Base-by-base conservation (phyloP, 163 green algal species). In the Chlorella variabilis region DNA sequence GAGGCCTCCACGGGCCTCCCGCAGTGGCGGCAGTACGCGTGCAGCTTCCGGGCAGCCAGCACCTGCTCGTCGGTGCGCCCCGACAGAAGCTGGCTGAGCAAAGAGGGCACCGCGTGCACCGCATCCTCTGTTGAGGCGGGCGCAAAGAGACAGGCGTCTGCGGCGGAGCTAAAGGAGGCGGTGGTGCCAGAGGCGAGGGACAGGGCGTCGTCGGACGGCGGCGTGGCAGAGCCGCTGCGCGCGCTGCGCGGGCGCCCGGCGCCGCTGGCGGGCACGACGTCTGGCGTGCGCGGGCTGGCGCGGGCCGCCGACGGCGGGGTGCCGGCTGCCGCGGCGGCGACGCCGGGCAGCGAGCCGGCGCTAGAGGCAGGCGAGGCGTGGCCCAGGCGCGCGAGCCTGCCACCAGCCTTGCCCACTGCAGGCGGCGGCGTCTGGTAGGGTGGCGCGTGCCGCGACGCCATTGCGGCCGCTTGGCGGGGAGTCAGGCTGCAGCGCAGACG, bases 1-100 rank as follows among this genome's bases (percentile, higher is more conserved):
- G 77, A 66, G 0, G 38, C 29, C 36, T 83, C 59, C 51, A 83
- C 77, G 25, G 65, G 62, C 49, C 51, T 33, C 7, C 77, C 77
- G 76, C 76, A 33, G 77, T 61, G 49, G 45, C 66, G 66, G 66
- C 77, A 83, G 77, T 83, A 83, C 17, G 51, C 48, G 49, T 62
- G 65, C 51, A 83, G 77, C 62, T 82, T 82, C 63, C 76, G 76
- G 20, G 76, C 76, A 1, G 76, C 76, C 33, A 76, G 65, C n/a
- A 77, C 77, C 77, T 83, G 77, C 39, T 83, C 65, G n/a, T 83
- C 77, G 27, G 65, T 71, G 49, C 54, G 77, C 36, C 77, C 77
- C 20, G 66, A 71, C 39, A 83, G 33, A 36, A 83, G 77, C 66
- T 77, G 77, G 66, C 51, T 71, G 6, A 83, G 77, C 36, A 83